Evolutionary conservation across 305 asterid species (phyloP), one percentile per base, ranked within the genome.

Genomic region (Petunia hybrid): DNA sequence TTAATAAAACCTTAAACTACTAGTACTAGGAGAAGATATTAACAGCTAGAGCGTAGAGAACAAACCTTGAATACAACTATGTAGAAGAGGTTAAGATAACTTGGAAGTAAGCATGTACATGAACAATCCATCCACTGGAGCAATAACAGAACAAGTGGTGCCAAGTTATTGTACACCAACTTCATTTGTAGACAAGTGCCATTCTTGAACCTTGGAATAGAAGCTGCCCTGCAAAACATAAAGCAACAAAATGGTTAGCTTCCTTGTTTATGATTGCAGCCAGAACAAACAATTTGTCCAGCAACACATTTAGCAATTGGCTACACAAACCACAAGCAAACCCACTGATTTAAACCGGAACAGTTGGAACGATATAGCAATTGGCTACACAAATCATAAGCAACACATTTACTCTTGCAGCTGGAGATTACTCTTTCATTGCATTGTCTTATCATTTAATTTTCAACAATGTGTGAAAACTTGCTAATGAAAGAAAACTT

Each of bases 51-150:
- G 7, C 43, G 31, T 43, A 76, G n/a, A 76, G 41, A 67, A 83
- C 81, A 64, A 56, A 90, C 95, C 90, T 91, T 87, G 86, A 85
- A 87, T 41, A 91, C 79, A 81, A 88, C 80, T 56, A 91, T 41
- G 74, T 89, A 89, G 87, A 88, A 88, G 40, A 89, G 86, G 82
- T 84, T 88, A 43, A 88, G 83, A 82, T 84, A 91, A 83, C 76
- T 88, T 6, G 89, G 91, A 84, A 88, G 83, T 43, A 87, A 79
- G 80, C 91, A 83, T 2, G 89, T 65, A 83, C 91, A 89, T 8
- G 95, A 88, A 80, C 87, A 87, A 83, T 86, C 85, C 65, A 89
- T 75, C 95, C 93, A 89, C 59, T 87, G 91, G 57, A 91, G 83
- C 80, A 89, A 76, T 83, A 89, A 85, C 80, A 88, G 69, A 80